A percentile compares a stretch with the other conserved stretches of the same genome.
Evolutionary conservation across 2,329 filamentous ascomycete species (phyloP).

Genomic region (Penicillium digitatum): DNA sequence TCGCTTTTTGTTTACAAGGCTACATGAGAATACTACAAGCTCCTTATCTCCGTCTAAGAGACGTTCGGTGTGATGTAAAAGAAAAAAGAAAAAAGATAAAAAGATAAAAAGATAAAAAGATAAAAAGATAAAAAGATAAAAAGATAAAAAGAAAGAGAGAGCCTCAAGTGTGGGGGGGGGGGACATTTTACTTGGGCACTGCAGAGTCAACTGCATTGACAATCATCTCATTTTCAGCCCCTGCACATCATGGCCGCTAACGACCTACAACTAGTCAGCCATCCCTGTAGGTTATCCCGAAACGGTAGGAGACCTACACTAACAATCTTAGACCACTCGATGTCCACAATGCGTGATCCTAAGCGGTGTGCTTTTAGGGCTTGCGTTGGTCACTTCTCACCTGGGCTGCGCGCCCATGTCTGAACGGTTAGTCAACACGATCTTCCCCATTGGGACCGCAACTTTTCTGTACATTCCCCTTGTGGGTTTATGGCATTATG

Average conservation of each 20-base stretch:
- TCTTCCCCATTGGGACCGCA: neutral
- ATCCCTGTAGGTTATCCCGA: neutral
- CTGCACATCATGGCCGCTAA: constrained; percentile 10
- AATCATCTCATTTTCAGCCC: neutral
- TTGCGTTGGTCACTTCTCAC: neutral
- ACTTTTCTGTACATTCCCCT: neutral
- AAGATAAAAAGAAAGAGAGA: neutral
- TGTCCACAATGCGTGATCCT: neutral
- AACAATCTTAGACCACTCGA: neutral
- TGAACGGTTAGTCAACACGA: neutral
- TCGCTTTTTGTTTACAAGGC: constrained; percentile 1
- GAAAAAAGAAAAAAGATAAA: neutral
- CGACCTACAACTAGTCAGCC: neutral
- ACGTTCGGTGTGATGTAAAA: neutral
- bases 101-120: too few species aligned
- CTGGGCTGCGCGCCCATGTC: neutral
- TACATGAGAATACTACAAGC: constrained; percentile 5
- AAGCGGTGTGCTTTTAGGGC: constrained; percentile 7
- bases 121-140: too few species aligned
- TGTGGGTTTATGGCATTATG: neutral
- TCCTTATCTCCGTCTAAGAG: neutral
- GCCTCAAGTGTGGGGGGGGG: too few species aligned
- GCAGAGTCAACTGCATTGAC: constrained; percentile 1
- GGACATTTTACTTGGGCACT: too few species aligned
- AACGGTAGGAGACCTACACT: neutral